Conservation (phyloP, 2,329 filamentous ascomycete species). For the Alternaria tenuissima region DNA sequence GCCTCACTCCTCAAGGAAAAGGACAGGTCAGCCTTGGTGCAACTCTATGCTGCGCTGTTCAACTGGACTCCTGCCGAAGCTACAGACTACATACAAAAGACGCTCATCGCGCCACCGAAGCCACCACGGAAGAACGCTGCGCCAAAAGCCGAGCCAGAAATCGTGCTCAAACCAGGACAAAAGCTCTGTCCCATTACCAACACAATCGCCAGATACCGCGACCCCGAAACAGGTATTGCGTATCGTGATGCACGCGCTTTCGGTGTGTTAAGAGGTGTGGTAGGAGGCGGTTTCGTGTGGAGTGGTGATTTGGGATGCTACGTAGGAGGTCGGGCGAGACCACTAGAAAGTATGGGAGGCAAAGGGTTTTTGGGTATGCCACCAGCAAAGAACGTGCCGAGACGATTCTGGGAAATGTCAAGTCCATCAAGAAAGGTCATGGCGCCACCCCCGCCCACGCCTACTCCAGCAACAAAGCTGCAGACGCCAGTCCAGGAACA, state of each 20-base stretch:
- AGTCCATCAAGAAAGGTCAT: constrained; percentile 20
- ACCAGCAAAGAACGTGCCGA: constrained; percentile 80
- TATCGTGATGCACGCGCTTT: constrained; percentile 84
- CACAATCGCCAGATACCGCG: constrained; percentile 80
- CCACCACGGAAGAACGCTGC: constrained; percentile 50
- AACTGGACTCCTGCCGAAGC: constrained; percentile 42
- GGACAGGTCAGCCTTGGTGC: constrained; percentile 60
- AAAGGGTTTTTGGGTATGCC: constrained; percentile 54
- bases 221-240: constrained; percentile 82
- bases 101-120: constrained; percentile 55
- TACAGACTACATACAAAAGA: constrained; percentile 36
- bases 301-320: constrained; percentile 83
- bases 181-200: constrained; percentile 79
- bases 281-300: constrained; percentile 80
- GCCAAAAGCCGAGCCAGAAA: constrained; percentile 27
- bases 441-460: constrained; percentile 1
- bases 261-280: constrained; percentile 78
- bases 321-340: constrained; percentile 67
- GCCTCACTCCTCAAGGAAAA: constrained; percentile 47
- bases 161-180: constrained; percentile 40
- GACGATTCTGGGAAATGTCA: constrained; percentile 66
- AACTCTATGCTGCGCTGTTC: constrained; percentile 60
- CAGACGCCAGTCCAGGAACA: neutral
- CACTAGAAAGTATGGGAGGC: constrained; percentile 37
- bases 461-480: neutral